phyloP scores from a whole-genome alignment of 495 filamentous ascomycete genomes.

The Annulohypoxylon bovei region DNA sequence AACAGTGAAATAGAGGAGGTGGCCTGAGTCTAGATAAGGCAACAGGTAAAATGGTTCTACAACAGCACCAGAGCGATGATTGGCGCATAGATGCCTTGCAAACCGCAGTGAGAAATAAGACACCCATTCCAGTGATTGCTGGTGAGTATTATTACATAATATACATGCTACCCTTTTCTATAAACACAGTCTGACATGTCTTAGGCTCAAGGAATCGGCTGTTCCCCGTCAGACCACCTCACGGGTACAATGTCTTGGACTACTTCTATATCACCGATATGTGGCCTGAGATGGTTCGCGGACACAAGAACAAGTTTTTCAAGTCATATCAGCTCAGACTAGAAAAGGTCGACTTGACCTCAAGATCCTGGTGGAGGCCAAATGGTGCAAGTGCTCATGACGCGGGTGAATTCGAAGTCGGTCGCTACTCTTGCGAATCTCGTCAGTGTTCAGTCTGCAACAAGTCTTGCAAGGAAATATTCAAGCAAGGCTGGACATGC shows the following conservation, averaged over 20 bases:
- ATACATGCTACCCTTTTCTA: not conserved
- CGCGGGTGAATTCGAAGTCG: slow-evolving; percentile 23
- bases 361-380: slow-evolving; percentile 76
- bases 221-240: slow-evolving; percentile 64
- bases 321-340: slow-evolving; percentile 69
- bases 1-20: slow-evolving; percentile 55
- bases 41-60: slow-evolving; percentile 54
- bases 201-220: slow-evolving; percentile 63
- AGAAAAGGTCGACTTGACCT: slow-evolving; percentile 70
- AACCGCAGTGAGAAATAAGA: slow-evolving; percentile 47
- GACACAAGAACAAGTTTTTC: slow-evolving; percentile 42
- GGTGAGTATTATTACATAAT: slow-evolving; percentile 53
- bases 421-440: slow-evolving; percentile 15
- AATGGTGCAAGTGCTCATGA: not conserved
- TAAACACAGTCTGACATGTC: slow-evolving; percentile 18
- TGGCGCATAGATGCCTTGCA: slow-evolving; percentile 49
- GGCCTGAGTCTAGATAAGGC: slow-evolving; percentile 55
- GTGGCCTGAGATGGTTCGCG: slow-evolving; percentile 69
- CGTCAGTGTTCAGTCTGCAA: slow-evolving; percentile 44
- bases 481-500: slow-evolving; percentile 73
- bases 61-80: slow-evolving; percentile 53
- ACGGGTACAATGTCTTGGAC: slow-evolving; percentile 76
- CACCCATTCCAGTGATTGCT: slow-evolving; percentile 67
- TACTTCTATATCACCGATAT: slow-evolving; percentile 77
- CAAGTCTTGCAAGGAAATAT: slow-evolving; percentile 50